A percentile compares a stretch with the other conserved stretches of the same genome.
These are phyloP conservation scores for Pichia occidentalis DNA, from an alignment of 805 yeast genomes.

Conservation along the genomic window DNA sequence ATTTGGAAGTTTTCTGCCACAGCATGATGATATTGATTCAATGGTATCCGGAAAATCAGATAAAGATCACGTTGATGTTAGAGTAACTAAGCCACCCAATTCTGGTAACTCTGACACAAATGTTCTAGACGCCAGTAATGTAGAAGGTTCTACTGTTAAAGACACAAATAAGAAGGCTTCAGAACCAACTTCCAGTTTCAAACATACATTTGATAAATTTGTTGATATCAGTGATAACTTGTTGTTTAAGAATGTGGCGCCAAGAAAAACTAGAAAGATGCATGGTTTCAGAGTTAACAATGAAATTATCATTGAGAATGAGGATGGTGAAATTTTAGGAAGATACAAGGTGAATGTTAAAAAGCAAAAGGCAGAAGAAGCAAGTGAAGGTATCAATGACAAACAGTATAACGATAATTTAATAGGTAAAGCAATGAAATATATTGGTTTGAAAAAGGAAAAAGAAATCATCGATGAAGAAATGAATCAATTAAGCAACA, in stretches of 20 bases:
- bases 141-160: too few relatives aligned
- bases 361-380: conserved; percentile 12
- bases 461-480: conserved; percentile 19
- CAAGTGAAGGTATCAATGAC: conserved; percentile 4
- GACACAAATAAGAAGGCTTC: too few relatives aligned
- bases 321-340: conserved; percentile 85
- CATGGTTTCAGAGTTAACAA: conserved; percentile 77
- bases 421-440: conserved; percentile 19
- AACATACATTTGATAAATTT: conserved; percentile 8
- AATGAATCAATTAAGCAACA: conserved; percentile 15
- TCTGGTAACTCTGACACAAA: too few relatives aligned
- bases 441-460: conserved; percentile 23
- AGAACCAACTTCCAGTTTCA: too few relatives aligned
- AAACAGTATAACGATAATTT: conserved; percentile 11
- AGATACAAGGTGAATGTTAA: conserved; percentile 65
- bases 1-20: conserved; percentile 6
- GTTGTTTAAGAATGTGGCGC: conserved; percentile 7
- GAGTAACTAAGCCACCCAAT: background rate
- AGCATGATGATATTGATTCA: background rate
- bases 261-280: conserved; percentile 29
- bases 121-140: background rate
- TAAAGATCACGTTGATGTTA: background rate
- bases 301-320: conserved; percentile 76
- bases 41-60: background rate
- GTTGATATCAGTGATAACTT: conserved; percentile 8